Evolutionary conservation across 192 early-diverging fungal species (phyloP).

Genomic region (Linnemannia zychae): DNA sequence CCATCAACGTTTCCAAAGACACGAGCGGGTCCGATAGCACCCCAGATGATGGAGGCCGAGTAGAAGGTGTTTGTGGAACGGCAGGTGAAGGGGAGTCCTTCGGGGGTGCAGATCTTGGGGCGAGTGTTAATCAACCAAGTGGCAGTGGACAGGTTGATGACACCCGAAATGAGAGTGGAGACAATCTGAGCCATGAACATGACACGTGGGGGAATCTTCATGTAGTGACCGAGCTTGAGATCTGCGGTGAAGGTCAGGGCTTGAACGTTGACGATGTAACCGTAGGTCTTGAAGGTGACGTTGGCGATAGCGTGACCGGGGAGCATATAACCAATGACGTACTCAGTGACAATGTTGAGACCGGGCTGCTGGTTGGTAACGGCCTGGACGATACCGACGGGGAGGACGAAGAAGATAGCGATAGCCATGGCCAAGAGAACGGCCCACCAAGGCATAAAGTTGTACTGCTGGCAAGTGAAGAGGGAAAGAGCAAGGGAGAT

Average conservation of each 20-base stretch:
- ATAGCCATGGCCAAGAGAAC: conserved; percentile 71
- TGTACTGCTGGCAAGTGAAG: conserved; percentile 63
- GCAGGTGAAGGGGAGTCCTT: conserved; percentile 63
- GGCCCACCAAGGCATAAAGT: conserved; percentile 84
- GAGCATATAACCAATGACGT: conserved; percentile 84
- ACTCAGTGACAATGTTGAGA: conserved; percentile 89
- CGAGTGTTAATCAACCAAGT: conserved; percentile 61
- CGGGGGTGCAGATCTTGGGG: conserved; percentile 56
- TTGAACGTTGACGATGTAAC: conserved; percentile 84
- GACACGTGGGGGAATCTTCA: conserved; percentile 76
- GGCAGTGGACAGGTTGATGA: conserved; percentile 67
- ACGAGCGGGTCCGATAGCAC: conserved; percentile 77
- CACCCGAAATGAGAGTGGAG: conserved; percentile 69
- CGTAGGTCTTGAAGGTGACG: conserved; percentile 90
- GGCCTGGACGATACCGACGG: conserved; percentile 86
- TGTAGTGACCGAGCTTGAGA: conserved; percentile 84
- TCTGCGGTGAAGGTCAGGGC: conserved; percentile 77
- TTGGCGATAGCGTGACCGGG: conserved; percentile 88
- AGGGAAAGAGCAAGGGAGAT: conserved; percentile 60
- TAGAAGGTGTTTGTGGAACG: conserved; percentile 69
- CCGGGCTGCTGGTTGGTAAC: conserved; percentile 83
- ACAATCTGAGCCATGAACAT: conserved; percentile 75
- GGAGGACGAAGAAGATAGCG: conserved; percentile 76
- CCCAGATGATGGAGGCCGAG: conserved; percentile 81
- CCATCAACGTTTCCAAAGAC: conserved; percentile 66